phyloP scores from a whole-genome alignment of 2,329 filamentous ascomycete species.

The Hyphodiscus sp. region DNA sequence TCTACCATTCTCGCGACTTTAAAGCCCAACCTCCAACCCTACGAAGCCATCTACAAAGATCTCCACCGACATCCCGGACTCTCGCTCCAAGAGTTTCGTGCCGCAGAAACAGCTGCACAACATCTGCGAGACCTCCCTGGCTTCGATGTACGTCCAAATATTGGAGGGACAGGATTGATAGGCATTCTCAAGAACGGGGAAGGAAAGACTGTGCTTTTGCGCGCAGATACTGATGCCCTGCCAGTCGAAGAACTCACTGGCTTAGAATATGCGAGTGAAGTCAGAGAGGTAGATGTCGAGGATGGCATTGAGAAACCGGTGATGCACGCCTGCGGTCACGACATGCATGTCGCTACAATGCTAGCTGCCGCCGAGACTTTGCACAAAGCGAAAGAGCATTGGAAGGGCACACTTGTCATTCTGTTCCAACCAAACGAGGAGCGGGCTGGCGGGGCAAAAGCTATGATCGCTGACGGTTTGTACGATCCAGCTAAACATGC shows the following conservation, averaged over 20 bases:
- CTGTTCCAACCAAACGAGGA: constrained; percentile 66
- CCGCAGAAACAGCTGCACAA: constrained; percentile 40
- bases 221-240: constrained; percentile 57
- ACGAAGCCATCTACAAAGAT: constrained; percentile 51
- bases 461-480: constrained; percentile 55
- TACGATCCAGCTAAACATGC: constrained; percentile 37
- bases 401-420: constrained; percentile 58
- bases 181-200: constrained; percentile 48
- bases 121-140: constrained; percentile 31
- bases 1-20: constrained; percentile 7
- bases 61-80: constrained; percentile 55
- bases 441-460: constrained; percentile 46
- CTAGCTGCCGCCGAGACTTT: constrained; percentile 49
- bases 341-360: constrained; percentile 55
- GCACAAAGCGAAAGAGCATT: constrained; percentile 35
- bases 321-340: constrained; percentile 65
- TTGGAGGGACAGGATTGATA: constrained; percentile 54
- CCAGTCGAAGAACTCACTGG: constrained; percentile 51
- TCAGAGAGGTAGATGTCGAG: constrained; percentile 29
- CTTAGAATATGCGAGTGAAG: constrained; percentile 47
- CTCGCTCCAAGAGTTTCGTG: constrained; percentile 48
- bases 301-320: constrained; percentile 44
- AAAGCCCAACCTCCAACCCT: constrained; percentile 24
- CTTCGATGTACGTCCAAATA: constrained; percentile 41
- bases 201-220: constrained; percentile 48